Conservation (phyloP, 768 basidiomycete genomes). For the Leccinum subgranulosum region DNA sequence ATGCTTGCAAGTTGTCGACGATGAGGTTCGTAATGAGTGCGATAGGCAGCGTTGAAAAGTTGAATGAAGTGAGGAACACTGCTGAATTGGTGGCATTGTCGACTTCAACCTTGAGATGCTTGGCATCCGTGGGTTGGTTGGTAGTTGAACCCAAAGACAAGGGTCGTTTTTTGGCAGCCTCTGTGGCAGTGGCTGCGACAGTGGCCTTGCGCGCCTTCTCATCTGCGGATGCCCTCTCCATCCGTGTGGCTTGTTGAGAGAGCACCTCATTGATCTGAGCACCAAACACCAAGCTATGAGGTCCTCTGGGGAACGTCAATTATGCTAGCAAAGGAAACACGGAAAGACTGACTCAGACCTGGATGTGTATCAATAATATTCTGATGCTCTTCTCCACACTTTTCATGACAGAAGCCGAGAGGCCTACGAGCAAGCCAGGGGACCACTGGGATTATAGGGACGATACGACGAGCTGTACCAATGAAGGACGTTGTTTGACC, state of each 20-base stretch:
- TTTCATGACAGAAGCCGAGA: constrained; percentile 61
- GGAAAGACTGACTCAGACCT: constrained; percentile 57
- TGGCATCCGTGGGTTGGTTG: constrained; percentile 56
- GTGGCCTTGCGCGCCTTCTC: constrained; percentile 62
- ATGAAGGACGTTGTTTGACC: constrained; percentile 71
- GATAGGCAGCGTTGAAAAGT: constrained; percentile 78
- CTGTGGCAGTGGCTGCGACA: constrained; percentile 31
- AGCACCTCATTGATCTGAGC: constrained; percentile 77
- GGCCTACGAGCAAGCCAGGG: constrained; percentile 59
- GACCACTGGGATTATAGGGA: constrained; percentile 77
- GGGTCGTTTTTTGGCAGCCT: constrained; percentile 56
- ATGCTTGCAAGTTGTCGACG: constrained; percentile 79
- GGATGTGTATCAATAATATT: constrained; percentile 75
- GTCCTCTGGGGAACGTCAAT: constrained; percentile 38
- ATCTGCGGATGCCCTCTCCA: constrained; percentile 74
- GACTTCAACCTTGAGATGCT: constrained; percentile 68
- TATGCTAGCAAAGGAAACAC: constrained; percentile 10
- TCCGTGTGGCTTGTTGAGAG: constrained; percentile 63
- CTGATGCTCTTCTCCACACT: constrained; percentile 89
- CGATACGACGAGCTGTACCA: constrained; percentile 69
- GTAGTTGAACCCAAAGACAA: constrained; percentile 39
- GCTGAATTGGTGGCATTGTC: constrained; percentile 45
- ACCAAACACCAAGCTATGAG: constrained; percentile 57
- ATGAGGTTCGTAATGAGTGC: constrained; percentile 83
- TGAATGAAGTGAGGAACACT: constrained; percentile 67